Evolutionary conservation across 2,329 filamentous ascomycete genomes (phyloP).

Genomic region (Byssothecium circinans): DNA sequence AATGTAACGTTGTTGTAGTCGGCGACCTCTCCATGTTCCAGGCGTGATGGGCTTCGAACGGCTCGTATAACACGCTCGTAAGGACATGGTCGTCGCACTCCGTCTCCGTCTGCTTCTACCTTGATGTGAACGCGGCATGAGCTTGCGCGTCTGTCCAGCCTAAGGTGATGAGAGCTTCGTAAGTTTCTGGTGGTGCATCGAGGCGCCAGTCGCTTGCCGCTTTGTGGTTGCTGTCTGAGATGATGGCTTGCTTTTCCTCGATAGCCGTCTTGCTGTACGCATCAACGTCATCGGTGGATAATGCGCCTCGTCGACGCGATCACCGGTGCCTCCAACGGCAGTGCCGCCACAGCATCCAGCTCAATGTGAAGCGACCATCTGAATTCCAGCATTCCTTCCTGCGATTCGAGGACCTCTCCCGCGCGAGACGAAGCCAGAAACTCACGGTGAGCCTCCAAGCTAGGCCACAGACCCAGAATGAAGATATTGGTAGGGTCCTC

Average conservation of each 20-base stretch:
- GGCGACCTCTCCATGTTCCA: conserved; percentile 23
- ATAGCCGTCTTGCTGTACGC: conserved; percentile 15
- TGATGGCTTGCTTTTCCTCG: conserved; percentile 17
- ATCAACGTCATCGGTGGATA: conserved; percentile 15
- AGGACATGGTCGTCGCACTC: conserved; percentile 9
- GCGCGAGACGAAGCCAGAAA: conserved; percentile 31
- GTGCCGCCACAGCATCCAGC: conserved; percentile 20
- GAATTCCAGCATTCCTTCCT: conserved; percentile 34
- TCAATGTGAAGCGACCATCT: conserved; percentile 33
- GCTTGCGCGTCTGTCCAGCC: conserved; percentile 22
- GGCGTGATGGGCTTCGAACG: conserved; percentile 17
- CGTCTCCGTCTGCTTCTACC: conserved; percentile 6
- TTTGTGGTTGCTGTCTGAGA: conserved; percentile 15
- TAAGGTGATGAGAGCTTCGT: conserved; percentile 27
- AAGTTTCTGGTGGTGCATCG: conserved; percentile 17
- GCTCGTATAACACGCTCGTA: conserved; percentile 13
- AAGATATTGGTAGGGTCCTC: conserved; percentile 31
- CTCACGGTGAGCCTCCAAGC: conserved; percentile 28
- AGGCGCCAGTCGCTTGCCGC: conserved; percentile 28
- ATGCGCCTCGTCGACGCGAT: conserved; percentile 25
- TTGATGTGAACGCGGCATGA: conserved; percentile 17
- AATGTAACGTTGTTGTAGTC: conserved; percentile 1
- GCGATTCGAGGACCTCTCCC: conserved; percentile 30
- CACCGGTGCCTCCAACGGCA: conserved; percentile 29
- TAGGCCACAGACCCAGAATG: conserved; percentile 37